Base-by-base conservation (phyloP, 441 rosid genomes). In the Gossypium aridum region DNA sequence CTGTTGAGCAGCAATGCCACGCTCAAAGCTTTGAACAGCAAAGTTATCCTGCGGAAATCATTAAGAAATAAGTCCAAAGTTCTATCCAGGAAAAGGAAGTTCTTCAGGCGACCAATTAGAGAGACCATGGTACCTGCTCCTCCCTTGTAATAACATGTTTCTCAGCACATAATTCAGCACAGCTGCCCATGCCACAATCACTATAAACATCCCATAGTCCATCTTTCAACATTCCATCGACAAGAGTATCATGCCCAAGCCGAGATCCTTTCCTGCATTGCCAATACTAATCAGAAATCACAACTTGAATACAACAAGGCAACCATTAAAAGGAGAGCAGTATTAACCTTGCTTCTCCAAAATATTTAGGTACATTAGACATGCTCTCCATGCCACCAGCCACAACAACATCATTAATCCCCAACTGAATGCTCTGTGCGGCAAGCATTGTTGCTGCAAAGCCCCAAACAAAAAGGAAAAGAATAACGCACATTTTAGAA, bases 311-410 rank as follows among this genome's bases (percentile, higher is more conserved):
- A 69, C 2, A 23, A 25, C 39, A 75, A 63, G 16, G 51, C 34
- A 73, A 75, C 26, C 14, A 49, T 17, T 22, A 57, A 57, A 13
- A 22, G 26, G n/a, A 55, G 45, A 79, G 19, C 7, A 56, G 57
- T 65, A 73, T 55, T 34, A 77, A 91, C 99, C 99, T 93, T 51
- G 97, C 99, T 82, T 93, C 98, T 45, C 91, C 91, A 51, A 96
- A 57, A 77, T 96, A 96, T 71, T 96, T 96, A n/a, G 97, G 99
- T 20, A 76, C 90, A 80, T 87, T 96, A 9, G 99, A 96, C 98
- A 96, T 96, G 88, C 87, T 93, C 82, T 96, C 98, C 98, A 92
- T 96, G 82, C 99, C 99, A 79, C 98, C 98, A 20, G 99, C 94
- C 76, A 96, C 97, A 64, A 93, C 96, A 31, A 93, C 87, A 23